Percentiles rank a stretch among this genome's conserved stretches.
Evolutionary conservation across 768 basidiomycete species (phyloP).

Genomic region (Atractiella rhizophila): DNA sequence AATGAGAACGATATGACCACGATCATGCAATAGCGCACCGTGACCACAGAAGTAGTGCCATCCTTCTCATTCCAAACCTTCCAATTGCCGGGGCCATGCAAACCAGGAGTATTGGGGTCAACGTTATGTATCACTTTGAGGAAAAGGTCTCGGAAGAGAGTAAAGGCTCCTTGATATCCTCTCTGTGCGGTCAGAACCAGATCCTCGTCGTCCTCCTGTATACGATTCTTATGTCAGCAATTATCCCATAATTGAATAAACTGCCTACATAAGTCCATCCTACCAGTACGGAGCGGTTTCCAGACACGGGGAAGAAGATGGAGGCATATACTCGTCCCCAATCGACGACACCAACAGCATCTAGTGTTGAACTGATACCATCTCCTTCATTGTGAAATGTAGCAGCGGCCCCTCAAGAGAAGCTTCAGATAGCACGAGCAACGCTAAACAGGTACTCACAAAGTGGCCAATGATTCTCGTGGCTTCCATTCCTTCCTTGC

Average conservation of each 20-base stretch:
- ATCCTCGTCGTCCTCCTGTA: conserved; percentile 11
- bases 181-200: conserved; percentile 9
- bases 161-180: conserved; percentile 13
- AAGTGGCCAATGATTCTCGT: conserved; percentile 3
- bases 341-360: conserved; percentile 12
- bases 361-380: neutral
- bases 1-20: too few species aligned
- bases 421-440: too few species aligned
- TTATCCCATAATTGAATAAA: too few species aligned
- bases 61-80: conserved; percentile 12
- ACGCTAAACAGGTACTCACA: neutral
- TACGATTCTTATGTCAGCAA: too few species aligned
- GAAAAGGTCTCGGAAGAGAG: conserved; percentile 14
- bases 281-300: conserved; percentile 3
- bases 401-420: neutral
- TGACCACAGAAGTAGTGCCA: conserved; percentile 9
- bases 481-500: conserved; percentile 3
- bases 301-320: conserved; percentile 10
- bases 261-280: conserved; percentile 17
- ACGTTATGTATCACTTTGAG: conserved; percentile 7
- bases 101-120: conserved; percentile 5
- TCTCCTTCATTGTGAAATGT: neutral
- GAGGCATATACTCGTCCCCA: conserved; percentile 15
- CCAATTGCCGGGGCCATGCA: conserved; percentile 8
- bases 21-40: too few species aligned